Evolutionary conservation across 192 early-diverging fungal species (phyloP), one percentile per base, ranked within the genome.

Genomic region (Backusella circina): DNA sequence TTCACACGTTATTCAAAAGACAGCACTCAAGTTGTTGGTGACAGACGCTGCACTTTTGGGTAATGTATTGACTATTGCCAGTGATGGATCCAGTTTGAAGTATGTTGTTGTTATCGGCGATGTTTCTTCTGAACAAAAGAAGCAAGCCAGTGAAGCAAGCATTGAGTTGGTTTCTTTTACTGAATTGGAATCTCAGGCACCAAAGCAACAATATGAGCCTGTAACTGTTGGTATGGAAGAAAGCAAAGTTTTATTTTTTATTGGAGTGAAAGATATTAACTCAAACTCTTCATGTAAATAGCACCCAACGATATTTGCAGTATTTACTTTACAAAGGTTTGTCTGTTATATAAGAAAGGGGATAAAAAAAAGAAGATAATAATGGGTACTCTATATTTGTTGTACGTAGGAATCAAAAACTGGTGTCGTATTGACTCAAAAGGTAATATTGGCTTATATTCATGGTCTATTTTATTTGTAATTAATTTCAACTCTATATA

Each of bases 391-490:
- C 26, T 61, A 10, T 28, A 30, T 61, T 61, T 23, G 1, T 13
- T 61, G 2, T 8, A 28, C 15, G 10, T n/a, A 70, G 72, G 33
- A 41, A 33, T 21, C 72, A 26, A 77, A 75, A 36, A 35, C 57
- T 33, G 80, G 80, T 35, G 80, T 77, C 15, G 65, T 77, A 32
- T 33, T 85, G 28, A 80, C 79, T 47, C 84, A 85, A 13, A 77
- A 71, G 73, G 84, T 80, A 78, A 66, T 69, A 13, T 37, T n/a
- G 36, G 9, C 3, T 39, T 61, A 44, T 61, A 31, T 12, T 5
- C n/a, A n/a, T 21, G 30, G n/a, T 23, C 26, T 61, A 0, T 61
- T 61, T 28, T 23, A 61, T 61, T 61, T 28, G 26, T 51, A n/a
- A 38, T 38, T 28, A 9, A 15, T 47, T 39, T 36, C 10, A 50